Percentiles rank a stretch among this genome's conserved stretches.
phyloP scores from a whole-genome alignment of 805 yeast species.

The Kuraishia piskuri region DNA sequence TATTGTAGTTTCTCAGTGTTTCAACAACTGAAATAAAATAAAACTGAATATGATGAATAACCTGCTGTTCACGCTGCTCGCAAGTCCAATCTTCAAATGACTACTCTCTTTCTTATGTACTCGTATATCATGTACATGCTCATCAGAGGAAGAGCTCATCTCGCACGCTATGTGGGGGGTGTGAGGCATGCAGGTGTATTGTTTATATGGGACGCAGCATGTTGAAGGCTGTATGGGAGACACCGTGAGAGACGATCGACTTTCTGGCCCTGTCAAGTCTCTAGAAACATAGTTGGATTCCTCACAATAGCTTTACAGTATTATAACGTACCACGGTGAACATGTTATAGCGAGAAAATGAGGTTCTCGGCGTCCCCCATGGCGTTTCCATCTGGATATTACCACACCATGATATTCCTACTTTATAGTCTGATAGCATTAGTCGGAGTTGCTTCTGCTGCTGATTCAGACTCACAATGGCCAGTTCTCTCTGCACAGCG shows the following conservation, averaged over 20 bases:
- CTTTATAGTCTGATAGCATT: background rate
- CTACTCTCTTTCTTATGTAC: too few species aligned
- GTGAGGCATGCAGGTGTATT: background rate
- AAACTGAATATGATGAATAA: too few species aligned
- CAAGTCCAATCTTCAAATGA: too few species aligned
- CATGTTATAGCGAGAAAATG: background rate
- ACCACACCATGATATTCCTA: background rate
- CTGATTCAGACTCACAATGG: conserved; percentile 16
- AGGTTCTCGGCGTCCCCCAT: background rate
- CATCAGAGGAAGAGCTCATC: too few species aligned
- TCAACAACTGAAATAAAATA: too few species aligned
- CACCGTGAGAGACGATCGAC: background rate
- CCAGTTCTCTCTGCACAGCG: conserved; percentile 20
- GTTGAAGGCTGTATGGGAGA: background rate
- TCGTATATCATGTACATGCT: too few species aligned
- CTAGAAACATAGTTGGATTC: too few species aligned
- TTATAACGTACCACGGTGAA: too few species aligned
- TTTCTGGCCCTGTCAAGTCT: background rate
- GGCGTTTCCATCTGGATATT: background rate
- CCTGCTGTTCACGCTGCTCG: too few species aligned
- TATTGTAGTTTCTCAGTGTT: too few species aligned
- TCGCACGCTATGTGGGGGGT: background rate
- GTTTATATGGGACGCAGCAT: background rate
- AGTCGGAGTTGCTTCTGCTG: background rate
- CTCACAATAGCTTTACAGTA: too few species aligned